Conservation (phyloP, 2,329 filamentous ascomycete genomes). For the Rutstroemia sp. region DNA sequence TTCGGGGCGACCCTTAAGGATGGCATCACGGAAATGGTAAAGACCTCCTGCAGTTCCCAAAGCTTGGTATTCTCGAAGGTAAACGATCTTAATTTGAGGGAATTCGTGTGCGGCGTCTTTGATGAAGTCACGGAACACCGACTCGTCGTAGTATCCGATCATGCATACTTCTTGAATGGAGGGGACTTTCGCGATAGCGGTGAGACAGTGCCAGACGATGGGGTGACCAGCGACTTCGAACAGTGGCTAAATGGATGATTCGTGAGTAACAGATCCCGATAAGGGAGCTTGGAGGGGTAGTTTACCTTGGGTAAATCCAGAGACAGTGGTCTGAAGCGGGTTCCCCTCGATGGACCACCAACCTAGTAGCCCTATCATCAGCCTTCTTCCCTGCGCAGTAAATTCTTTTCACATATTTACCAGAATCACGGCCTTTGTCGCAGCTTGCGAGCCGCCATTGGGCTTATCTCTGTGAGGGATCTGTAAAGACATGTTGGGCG, state of each 20-base stretch:
- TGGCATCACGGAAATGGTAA: conserved; percentile 98
- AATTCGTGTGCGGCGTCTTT: conserved; percentile 81
- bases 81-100: conserved; percentile 83
- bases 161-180: conserved; percentile 94
- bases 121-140: conserved; percentile 96
- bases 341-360: conserved; percentile 90
- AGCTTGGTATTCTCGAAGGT: conserved; percentile 95
- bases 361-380: conserved; percentile 49
- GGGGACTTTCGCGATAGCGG: conserved; percentile 81
- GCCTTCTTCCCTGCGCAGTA: conserved; percentile 7
- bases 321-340: conserved; percentile 87
- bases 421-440: conserved; percentile 91
- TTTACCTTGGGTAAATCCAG: conserved; percentile 90
- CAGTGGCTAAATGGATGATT: conserved; percentile 57
- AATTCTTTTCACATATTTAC: conserved; percentile 41
- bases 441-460: conserved; percentile 40
- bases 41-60: conserved; percentile 92
- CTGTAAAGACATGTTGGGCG: conserved; percentile 36
- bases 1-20: conserved; percentile 90
- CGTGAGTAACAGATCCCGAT: not conserved
- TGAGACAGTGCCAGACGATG: conserved; percentile 96
- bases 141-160: conserved; percentile 98
- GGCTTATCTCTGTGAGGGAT: conserved; percentile 39
- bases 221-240: conserved; percentile 98
- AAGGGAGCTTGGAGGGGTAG: conserved; percentile 14